Evolutionary conservation across 2,329 filamentous ascomycete species (phyloP).

Genomic region (Tolypocladium sp.): DNA sequence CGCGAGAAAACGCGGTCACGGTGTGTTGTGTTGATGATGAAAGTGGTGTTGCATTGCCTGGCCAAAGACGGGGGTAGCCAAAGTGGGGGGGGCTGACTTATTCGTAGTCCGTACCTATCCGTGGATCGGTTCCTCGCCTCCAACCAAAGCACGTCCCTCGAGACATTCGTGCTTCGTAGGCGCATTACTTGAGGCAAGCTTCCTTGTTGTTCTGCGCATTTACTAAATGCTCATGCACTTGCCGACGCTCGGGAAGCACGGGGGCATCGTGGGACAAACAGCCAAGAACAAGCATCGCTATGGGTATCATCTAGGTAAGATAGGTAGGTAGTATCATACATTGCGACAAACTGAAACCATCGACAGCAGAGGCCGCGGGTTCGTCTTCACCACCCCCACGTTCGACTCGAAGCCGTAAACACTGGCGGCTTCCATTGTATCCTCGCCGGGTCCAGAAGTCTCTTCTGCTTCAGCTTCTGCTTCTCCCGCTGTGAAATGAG

Average conservation of each 20-base stretch:
- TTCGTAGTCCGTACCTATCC: no score
- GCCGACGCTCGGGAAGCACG: neutral
- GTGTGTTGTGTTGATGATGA: no score
- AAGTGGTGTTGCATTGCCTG: no score
- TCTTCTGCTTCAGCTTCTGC: conserved; percentile 67
- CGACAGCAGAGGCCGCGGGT: neutral
- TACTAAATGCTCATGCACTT: neutral
- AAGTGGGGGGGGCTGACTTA: no score
- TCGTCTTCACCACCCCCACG: conserved; percentile 70
- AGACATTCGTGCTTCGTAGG: neutral
- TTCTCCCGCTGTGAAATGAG: conserved; percentile 73
- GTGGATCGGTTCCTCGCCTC: no score
- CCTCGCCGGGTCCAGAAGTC: conserved; percentile 65
- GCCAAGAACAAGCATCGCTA: neutral
- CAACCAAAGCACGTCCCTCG: no score
- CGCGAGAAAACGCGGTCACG: no score
- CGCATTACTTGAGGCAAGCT: neutral
- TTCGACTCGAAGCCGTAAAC: conserved; percentile 80
- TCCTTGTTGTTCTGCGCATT: neutral
- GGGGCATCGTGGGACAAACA: neutral
- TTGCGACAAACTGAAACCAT: neutral
- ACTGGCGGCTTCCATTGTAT: conserved; percentile 96
- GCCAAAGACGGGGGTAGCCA: no score
- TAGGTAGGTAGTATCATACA: neutral
- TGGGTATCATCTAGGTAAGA: neutral